phyloP scores from a whole-genome alignment of 2,329 filamentous ascomycete genomes.

The Dactylellina parvicollis region DNA sequence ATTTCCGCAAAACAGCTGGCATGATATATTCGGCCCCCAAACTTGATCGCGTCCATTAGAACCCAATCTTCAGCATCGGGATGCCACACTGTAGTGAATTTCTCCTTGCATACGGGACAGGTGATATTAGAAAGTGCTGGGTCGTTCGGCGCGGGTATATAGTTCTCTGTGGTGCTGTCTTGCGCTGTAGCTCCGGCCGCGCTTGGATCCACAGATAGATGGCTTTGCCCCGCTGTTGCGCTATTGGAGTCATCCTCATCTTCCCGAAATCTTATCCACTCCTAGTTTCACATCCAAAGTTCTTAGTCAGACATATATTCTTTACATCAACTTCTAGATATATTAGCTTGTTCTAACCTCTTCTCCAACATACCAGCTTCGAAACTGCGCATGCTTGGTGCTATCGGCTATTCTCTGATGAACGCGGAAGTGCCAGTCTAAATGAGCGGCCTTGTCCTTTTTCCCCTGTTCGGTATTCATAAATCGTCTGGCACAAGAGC shows the following conservation, averaged over 20 bases:
- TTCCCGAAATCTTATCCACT: constrained; percentile 90
- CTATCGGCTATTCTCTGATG: constrained; percentile 88
- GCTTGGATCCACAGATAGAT: constrained; percentile 52
- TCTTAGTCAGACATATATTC: neutral
- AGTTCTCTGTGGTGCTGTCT: constrained; percentile 61
- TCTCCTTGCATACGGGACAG: constrained; percentile 95
- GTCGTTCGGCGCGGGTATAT: constrained; percentile 85
- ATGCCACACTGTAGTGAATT: constrained; percentile 90
- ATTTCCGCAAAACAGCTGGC: constrained; percentile 88
- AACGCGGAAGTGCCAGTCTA: constrained; percentile 98
- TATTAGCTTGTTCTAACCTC: constrained; percentile 67
- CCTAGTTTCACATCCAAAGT: constrained; percentile 64
- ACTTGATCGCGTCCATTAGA: constrained; percentile 86
- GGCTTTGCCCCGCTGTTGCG: constrained; percentile 6
- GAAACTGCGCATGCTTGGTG: constrained; percentile 84
- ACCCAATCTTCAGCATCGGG: constrained; percentile 96
- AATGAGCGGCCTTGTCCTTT: constrained; percentile 85
- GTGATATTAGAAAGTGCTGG: constrained; percentile 76
- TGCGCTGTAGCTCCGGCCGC: constrained; percentile 61
- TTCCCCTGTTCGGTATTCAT: constrained; percentile 78
- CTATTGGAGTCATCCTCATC: constrained; percentile 73
- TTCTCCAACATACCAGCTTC: constrained; percentile 95
- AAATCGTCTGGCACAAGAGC: constrained; percentile 90
- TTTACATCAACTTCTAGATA: neutral
- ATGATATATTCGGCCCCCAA: constrained; percentile 84